Conservation (phyloP, 345 rosid species). For the Lumnitzera racemosa region DNA sequence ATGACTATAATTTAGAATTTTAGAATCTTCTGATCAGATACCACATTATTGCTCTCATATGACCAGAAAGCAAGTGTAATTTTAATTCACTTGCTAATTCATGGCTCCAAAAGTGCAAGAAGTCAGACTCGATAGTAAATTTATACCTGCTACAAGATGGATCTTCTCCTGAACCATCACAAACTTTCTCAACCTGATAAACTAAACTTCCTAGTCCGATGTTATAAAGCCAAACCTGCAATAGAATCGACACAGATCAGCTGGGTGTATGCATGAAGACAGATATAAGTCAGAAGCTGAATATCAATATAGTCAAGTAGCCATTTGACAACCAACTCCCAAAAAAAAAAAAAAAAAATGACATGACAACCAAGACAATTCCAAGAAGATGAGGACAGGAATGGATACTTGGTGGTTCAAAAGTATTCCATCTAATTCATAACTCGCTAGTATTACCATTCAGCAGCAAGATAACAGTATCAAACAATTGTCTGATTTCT, state of each 20-base stretch:
- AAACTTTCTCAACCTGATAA: constrained; percentile 48
- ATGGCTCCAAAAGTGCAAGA: background rate
- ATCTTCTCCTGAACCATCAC: constrained; percentile 84
- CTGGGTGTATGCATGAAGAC: background rate
- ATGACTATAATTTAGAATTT: background rate
- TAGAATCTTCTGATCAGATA: too few relatives aligned
- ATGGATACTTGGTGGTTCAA: too few relatives aligned
- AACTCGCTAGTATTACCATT: too few relatives aligned
- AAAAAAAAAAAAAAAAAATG: too few relatives aligned
- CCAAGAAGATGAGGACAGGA: too few relatives aligned
- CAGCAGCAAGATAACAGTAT: too few relatives aligned
- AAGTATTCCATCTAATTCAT: too few relatives aligned
- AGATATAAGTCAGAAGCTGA: background rate
- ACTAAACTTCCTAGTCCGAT: constrained; percentile 47
- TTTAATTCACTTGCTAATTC: background rate
- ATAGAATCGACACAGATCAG: background rate
- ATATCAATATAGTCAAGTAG: background rate
- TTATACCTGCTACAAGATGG: constrained; percentile 66
- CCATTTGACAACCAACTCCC: background rate
- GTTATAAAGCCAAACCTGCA: constrained; percentile 58
- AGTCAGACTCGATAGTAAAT: background rate
- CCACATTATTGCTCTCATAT: too few relatives aligned
- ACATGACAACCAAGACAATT: too few relatives aligned
- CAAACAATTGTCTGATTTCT: too few relatives aligned
- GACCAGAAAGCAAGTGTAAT: background rate